These are phyloP conservation scores for Calonectria pauciramosa DNA, from an alignment of 2,329 filamentous ascomycete species.

Conservation along the genomic window DNA sequence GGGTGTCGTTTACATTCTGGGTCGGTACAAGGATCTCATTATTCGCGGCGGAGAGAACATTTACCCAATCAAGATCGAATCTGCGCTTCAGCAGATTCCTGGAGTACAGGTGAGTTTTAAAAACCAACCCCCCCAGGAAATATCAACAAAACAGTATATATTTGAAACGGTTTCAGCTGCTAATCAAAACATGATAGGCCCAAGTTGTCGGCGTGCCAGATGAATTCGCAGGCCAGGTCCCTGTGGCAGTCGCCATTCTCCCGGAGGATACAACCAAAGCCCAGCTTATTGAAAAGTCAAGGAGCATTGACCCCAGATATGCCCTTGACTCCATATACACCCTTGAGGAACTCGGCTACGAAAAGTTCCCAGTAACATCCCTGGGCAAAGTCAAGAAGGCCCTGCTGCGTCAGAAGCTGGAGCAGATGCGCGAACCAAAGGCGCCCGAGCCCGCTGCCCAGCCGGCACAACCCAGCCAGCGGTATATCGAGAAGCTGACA, in stretches of 20 bases:
- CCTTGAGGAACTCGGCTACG: slow-evolving; percentile 55
- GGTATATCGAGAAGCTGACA: slow-evolving; percentile 37
- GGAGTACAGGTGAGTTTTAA: slow-evolving; percentile 45
- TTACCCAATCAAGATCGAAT: slow-evolving; percentile 54
- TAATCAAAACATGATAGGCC: slow-evolving; percentile 42
- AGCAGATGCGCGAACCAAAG: slow-evolving; percentile 24
- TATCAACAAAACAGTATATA: background rate
- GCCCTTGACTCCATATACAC: slow-evolving; percentile 57
- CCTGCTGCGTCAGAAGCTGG: slow-evolving; percentile 47
- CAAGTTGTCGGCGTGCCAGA: slow-evolving; percentile 61
- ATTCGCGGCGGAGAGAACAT: slow-evolving; percentile 62
- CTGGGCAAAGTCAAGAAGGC: slow-evolving; percentile 61
- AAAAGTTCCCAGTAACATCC: slow-evolving; percentile 56
- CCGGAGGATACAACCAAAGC: slow-evolving; percentile 49
- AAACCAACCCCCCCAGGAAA: too few species aligned
- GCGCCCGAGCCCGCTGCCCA: background rate
- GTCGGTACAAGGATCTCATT: slow-evolving; percentile 61
- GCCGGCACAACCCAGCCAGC: background rate
- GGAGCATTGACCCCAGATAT: slow-evolving; percentile 53
- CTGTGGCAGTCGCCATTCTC: slow-evolving; percentile 58
- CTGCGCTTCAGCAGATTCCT: slow-evolving; percentile 50
- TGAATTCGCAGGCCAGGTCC: slow-evolving; percentile 61
- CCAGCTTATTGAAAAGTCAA: slow-evolving; percentile 48
- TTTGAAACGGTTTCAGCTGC: background rate
- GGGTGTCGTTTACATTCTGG: slow-evolving; percentile 55